Evolutionary conservation across 2,329 filamentous ascomycete genomes (phyloP).

Genomic region (Cadophora sp.): DNA sequence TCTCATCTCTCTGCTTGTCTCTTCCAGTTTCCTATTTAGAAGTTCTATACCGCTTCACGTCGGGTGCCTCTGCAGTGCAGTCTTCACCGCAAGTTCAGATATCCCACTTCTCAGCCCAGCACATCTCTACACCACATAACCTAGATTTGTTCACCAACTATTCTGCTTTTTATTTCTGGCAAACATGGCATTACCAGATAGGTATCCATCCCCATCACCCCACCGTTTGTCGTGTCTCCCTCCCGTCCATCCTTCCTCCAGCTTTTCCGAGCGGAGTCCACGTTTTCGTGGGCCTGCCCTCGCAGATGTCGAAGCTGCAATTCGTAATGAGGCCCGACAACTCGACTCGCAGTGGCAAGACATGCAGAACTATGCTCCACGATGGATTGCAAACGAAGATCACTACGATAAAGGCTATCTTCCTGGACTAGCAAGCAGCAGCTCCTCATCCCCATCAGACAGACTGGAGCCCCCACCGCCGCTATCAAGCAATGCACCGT

Average conservation of each 20-base stretch:
- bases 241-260: neutral
- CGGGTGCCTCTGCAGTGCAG: neutral
- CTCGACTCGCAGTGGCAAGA: neutral
- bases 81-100: constrained; percentile 15
- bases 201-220: constrained; percentile 11
- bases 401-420: neutral
- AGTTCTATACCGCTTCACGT: neutral
- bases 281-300: neutral
- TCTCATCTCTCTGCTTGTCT: neutral
- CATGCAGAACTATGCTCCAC: neutral
- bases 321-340: neutral
- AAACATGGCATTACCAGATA: constrained; percentile 14
- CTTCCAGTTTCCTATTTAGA: neutral
- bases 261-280: neutral
- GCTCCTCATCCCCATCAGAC: neutral
- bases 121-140: neutral
- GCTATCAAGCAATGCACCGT: constrained; percentile 10
- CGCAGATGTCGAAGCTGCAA: neutral
- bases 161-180: neutral
- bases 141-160: neutral
- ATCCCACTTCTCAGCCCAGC: constrained; percentile 5
- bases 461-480: neutral
- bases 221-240: neutral
- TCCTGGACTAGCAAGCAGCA: neutral
- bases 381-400: neutral